Base-by-base conservation (phyloP, 306 rosid genomes). In the Echinosophora koreensis region DNA sequence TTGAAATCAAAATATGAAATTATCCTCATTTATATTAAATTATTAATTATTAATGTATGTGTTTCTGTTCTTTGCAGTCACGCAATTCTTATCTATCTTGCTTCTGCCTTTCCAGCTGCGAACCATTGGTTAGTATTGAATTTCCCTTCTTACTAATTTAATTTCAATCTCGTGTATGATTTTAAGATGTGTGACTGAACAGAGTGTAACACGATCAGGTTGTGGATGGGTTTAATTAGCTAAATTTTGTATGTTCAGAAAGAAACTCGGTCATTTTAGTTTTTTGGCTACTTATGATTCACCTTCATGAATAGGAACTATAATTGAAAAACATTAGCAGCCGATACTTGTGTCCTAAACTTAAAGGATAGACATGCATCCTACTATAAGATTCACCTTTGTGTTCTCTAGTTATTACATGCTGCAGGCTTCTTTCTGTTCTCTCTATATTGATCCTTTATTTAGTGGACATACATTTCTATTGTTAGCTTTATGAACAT, bases 61-160 rank as follows among this genome's bases (percentile, higher is more conserved):
- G 16, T 78, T 65, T 14, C 34, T 69, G 76, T 86, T 73, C 17
- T 59, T 71, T 76, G 84, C 92, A 94, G 97, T 73, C 98, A 94
- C 81, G 96, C 98, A 47, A 88, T 94, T 86, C 94, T 91, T 61
- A 78, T 85, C 78, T 94, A 91, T 76, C 88, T 94, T 22, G 83
- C 92, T 80, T 83, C 87, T 76, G 91, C 90, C 16, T 94, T 91
- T 83, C 97, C 98, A 6, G 84, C 90, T 54, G 75, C 92, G 49
- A 91, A 94, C 65, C 91, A 91, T 73, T 94, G 98, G 98, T 94
- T 80, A 90, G 86, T 78, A 57, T 16, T 17, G 84, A 80, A 57
- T 16, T 16, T 55, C 80, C 14, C 74, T 78, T 54, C 57, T 67
- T 54, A 32, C 15, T 18, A 44, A 52, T 81, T 77, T 15, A 39